Conservation (phyloP, 495 filamentous ascomycete genomes). For the Xylaria scruposa region DNA sequence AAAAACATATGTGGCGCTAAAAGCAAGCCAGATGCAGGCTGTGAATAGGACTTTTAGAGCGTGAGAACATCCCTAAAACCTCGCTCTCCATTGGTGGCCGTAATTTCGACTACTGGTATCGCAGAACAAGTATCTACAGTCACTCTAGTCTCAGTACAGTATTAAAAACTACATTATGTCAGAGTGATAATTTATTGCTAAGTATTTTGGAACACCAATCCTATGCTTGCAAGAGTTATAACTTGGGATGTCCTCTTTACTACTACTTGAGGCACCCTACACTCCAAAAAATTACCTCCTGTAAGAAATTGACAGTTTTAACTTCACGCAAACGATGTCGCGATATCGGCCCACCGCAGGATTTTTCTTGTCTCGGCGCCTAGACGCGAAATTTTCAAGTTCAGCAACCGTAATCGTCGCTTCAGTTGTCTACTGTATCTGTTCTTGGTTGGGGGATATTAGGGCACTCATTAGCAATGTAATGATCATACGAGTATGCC, state of each 20-base stretch:
- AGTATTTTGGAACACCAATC: background rate
- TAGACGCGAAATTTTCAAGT: background rate
- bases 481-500: conserved; percentile 22
- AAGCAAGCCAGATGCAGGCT: conserved; percentile 13
- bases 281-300: background rate
- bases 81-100: background rate
- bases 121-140: background rate
- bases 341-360: conserved; percentile 23
- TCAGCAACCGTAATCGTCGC: background rate
- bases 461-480: background rate
- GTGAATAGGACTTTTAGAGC: conserved; percentile 5
- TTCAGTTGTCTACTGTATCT: background rate
- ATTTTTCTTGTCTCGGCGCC: background rate
- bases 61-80: conserved; percentile 2
- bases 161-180: background rate
- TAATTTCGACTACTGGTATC: background rate
- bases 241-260: no score
- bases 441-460: background rate
- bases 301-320: background rate
- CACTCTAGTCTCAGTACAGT: background rate
- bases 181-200: background rate
- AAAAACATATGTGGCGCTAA: conserved; percentile 6
- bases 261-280: background rate
- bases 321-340: conserved; percentile 4
- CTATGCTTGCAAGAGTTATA: background rate